Percentiles rank a stretch among this genome's conserved stretches.
These are phyloP conservation scores for Microbotryum violaceum DNA, from an alignment of 1,284 basidiomycete species.

Conservation along the genomic window DNA sequence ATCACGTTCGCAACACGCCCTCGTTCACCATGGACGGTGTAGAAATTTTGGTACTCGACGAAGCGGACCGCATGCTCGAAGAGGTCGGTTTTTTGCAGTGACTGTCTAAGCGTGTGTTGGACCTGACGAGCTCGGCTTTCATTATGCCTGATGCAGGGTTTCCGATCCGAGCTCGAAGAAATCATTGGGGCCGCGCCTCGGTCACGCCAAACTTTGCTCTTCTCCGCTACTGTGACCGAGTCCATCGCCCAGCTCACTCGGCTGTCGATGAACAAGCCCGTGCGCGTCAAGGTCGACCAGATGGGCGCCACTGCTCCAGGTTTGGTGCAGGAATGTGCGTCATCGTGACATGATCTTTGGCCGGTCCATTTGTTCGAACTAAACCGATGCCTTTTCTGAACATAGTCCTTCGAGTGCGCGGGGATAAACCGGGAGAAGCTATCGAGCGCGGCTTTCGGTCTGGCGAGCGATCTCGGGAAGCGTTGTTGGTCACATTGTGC, in stretches of 20 bases:
- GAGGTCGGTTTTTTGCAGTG: constrained; percentile 45
- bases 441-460: constrained; percentile 32
- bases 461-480: constrained; percentile 60
- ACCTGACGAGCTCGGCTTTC: no score
- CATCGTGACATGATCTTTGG: not conserved
- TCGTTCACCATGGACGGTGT: constrained; percentile 87
- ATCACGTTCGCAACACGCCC: constrained; percentile 91
- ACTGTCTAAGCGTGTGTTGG: no score
- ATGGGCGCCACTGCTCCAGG: constrained; percentile 79
- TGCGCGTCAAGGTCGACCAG: constrained; percentile 90
- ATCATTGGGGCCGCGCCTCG: constrained; percentile 83
- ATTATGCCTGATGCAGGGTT: constrained; percentile 49
- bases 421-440: constrained; percentile 44
- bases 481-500: constrained; percentile 74
- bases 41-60: constrained; percentile 89
- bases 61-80: constrained; percentile 95
- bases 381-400: not conserved
- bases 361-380: not conserved
- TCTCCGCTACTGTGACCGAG: constrained; percentile 97
- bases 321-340: constrained; percentile 84
- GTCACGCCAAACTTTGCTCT: constrained; percentile 93
- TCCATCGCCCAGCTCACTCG: constrained; percentile 86
- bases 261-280: constrained; percentile 84
- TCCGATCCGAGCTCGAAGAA: constrained; percentile 88
- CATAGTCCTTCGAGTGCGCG: constrained; percentile 59